These are phyloP conservation scores for Hanseniaspora thailandica DNA, from an alignment of 805 yeast species.

Conservation along the genomic window DNA sequence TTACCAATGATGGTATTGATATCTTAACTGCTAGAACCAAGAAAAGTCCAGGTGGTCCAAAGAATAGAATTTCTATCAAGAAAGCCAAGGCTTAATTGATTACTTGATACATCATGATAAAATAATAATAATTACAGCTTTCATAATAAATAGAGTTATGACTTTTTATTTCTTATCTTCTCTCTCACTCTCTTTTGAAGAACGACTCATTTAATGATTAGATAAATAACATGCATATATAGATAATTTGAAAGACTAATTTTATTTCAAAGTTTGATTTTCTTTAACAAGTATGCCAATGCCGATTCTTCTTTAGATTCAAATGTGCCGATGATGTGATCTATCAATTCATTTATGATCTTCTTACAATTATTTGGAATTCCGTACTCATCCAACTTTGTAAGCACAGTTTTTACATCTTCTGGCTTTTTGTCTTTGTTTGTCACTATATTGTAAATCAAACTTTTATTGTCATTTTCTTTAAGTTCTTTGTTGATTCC, in stretches of 20 bases:
- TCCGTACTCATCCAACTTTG: background rate
- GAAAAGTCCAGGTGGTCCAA: conserved; percentile 81
- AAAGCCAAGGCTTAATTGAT: background rate
- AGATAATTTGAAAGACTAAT: conserved; percentile 1
- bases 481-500: conserved; percentile 33
- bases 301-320: background rate
- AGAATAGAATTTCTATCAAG: conserved; percentile 35
- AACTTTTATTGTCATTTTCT: conserved; percentile 27
- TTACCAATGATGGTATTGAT: conserved; percentile 89
- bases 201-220: background rate
- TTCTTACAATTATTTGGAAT: background rate
- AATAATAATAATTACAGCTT: background rate
- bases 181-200: background rate
- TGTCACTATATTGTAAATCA: conserved; percentile 36
- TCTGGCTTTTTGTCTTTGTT: conserved; percentile 26
- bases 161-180: background rate
- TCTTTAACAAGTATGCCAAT: background rate
- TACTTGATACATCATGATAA: background rate
- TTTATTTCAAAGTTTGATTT: background rate
- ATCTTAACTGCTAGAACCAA: conserved; percentile 72
- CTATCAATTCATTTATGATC: background rate
- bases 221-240: conserved; percentile 4
- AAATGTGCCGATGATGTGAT: background rate
- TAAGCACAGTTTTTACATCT: background rate
- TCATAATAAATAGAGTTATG: background rate